Evolutionary conservation across 2,329 filamentous ascomycete species (phyloP), one percentile per base, ranked within the genome.

Genomic region (Teratosphaeria gauchensis): DNA sequence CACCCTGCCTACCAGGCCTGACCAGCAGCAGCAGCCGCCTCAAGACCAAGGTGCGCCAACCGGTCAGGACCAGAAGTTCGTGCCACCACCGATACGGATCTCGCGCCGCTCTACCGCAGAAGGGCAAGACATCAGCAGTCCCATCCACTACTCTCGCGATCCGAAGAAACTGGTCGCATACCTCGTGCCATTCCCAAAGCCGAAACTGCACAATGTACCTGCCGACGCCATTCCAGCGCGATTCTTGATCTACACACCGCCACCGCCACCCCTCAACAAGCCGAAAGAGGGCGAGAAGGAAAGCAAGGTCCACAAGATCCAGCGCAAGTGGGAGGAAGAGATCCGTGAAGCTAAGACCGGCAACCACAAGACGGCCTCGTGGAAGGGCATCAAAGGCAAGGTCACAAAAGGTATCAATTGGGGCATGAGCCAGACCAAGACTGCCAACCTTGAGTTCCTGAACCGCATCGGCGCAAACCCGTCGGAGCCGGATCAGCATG

Each of bases 311-410:
- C 76, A 76, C 63, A 77, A 76, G 60, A 67, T 76, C 21, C 74
- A 76, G 63, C 69, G 76, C 6, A 75, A 75, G 66, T 78, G 76
- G 76, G 73, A 77, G 63, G 71, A 76, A 57, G 75, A 78, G 63
- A 73, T 78, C 11, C 72, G 75, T 4, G 69, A 69, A 42, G 76
- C 76, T 2, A 77, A 77, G 57, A 67, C 72, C 19, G 72, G 65
- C 59, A 69, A 73, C 30, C 73, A 71, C n/a, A 75, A 76, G 51
- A 71, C 67, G 0, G 69, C 70, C 4, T 73, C 70, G 42, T 78
- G 74, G 74, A 73, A 75, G 57, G 75, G 75, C 12, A 65, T 77
- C 58, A 77, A 77, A 56, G 72, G 73, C 55, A 71, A 69, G 56
- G 73, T 72, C 4, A 76, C 74, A 1, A 71, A 68, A 42, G 71